Percentiles rank a stretch among this genome's conserved stretches.
phyloP scores from a whole-genome alignment of 768 basidiomycete genomes.

The Ramaria rubella region DNA sequence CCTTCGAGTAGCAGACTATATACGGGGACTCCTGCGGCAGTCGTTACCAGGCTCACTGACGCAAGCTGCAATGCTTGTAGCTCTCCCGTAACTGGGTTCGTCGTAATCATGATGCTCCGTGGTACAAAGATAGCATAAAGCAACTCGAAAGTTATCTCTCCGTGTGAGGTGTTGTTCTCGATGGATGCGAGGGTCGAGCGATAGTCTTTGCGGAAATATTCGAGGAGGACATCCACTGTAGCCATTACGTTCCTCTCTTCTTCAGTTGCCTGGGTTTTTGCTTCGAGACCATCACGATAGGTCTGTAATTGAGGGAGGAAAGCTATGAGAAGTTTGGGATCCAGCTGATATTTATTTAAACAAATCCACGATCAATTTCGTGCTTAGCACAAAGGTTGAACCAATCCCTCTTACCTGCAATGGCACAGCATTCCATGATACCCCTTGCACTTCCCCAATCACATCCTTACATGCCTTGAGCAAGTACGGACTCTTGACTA shows the following conservation, averaged over 20 bases:
- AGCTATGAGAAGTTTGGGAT: constrained; percentile 50
- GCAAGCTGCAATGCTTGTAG: constrained; percentile 41
- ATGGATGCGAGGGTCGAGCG: constrained; percentile 40
- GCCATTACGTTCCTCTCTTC: constrained; percentile 38
- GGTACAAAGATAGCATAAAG: constrained; percentile 53
- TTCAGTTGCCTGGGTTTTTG: constrained; percentile 28
- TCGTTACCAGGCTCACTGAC: constrained; percentile 30
- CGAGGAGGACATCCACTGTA: constrained; percentile 44
- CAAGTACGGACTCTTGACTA: constrained; percentile 54
- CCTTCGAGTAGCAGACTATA: constrained; percentile 46
- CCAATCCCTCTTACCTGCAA: constrained; percentile 35
- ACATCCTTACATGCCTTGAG: constrained; percentile 52
- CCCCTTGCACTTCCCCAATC: constrained; percentile 49
- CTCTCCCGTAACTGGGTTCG: constrained; percentile 47
- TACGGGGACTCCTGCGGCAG: constrained; percentile 29
- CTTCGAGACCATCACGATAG: constrained; percentile 35
- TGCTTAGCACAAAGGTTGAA: neutral
- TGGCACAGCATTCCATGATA: constrained; percentile 56
- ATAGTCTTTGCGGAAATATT: constrained; percentile 45
- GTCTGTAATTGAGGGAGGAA: constrained; percentile 41
- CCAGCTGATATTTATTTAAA: constrained; percentile 32
- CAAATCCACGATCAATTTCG: no score
- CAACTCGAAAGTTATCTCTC: constrained; percentile 52
- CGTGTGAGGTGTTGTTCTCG: constrained; percentile 41
- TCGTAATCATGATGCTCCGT: constrained; percentile 41